Conservation (phyloP, 371 early-diverging fungal genomes). For the Vittaforma corneae region DNA sequence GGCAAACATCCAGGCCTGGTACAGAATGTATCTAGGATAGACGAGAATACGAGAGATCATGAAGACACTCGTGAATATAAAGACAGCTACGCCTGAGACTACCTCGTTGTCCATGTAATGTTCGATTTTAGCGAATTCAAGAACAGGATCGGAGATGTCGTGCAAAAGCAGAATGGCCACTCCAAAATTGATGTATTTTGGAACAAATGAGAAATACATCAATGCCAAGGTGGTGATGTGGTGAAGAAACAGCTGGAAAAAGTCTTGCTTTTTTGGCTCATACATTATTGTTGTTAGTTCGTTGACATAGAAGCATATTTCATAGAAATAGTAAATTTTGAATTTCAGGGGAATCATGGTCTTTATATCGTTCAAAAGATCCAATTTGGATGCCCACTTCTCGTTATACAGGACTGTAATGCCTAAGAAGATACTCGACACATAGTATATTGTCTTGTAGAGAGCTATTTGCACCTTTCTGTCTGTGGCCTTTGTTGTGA, state of each 20-base stretch:
- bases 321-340: constrained; percentile 42
- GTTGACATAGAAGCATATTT: constrained; percentile 47
- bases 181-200: constrained; percentile 56
- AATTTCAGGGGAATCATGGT: constrained; percentile 26
- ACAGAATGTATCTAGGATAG: constrained; percentile 40
- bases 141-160: constrained; percentile 62
- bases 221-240: constrained; percentile 60
- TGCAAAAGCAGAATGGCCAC: constrained; percentile 61
- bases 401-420: constrained; percentile 26
- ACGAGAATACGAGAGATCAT: constrained; percentile 57
- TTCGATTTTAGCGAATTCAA: constrained; percentile 62
- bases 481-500: not conserved
- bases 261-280: constrained; percentile 48
- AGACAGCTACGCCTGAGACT: constrained; percentile 60
- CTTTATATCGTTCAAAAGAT: constrained; percentile 35
- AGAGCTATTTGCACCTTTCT: constrained; percentile 41
- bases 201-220: constrained; percentile 57
- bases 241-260: constrained; percentile 59
- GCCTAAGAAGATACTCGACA: constrained; percentile 26
- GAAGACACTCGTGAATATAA: constrained; percentile 60
- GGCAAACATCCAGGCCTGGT: constrained; percentile 34
- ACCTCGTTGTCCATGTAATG: constrained; percentile 57
- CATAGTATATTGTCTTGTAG: constrained; percentile 43
- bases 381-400: constrained; percentile 28
- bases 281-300: constrained; percentile 43